These are phyloP conservation scores for Inonotus obliquus DNA, from an alignment of 1,284 basidiomycete genomes.

Conservation along the genomic window DNA sequence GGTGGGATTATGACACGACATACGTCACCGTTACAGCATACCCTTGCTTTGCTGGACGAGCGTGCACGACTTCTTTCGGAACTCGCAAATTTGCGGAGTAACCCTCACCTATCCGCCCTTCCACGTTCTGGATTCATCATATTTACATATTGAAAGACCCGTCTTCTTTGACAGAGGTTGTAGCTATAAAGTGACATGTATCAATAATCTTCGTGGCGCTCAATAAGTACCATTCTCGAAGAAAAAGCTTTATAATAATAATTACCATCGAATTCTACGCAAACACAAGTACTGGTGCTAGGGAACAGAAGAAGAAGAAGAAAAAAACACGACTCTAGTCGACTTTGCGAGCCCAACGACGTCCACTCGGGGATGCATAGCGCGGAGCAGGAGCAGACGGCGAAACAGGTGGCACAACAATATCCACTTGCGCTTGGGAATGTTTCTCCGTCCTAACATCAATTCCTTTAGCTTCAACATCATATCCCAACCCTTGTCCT, in stretches of 20 bases:
- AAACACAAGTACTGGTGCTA: too few relatives aligned
- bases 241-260: neutral
- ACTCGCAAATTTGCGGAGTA: slow-evolving; percentile 34
- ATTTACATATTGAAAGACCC: too few relatives aligned
- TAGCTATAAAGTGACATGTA: too few relatives aligned
- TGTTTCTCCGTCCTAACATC: slow-evolving; percentile 8
- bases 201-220: neutral
- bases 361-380: slow-evolving; percentile 13
- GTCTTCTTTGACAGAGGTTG: too few relatives aligned
- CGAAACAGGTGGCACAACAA: slow-evolving; percentile 20
- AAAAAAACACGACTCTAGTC: slow-evolving; percentile 14
- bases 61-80: slow-evolving; percentile 44
- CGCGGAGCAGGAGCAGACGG: slow-evolving; percentile 1
- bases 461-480: slow-evolving; percentile 31
- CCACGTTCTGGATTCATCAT: too few relatives aligned
- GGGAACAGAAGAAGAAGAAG: too few relatives aligned
- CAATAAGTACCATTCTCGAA: too few relatives aligned
- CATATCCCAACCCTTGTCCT: slow-evolving; percentile 25
- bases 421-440: slow-evolving; percentile 15
- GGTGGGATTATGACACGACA: slow-evolving; percentile 29
- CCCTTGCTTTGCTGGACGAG: slow-evolving; percentile 45
- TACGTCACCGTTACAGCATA: slow-evolving; percentile 38
- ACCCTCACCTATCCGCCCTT: neutral
- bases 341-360: slow-evolving; percentile 24
- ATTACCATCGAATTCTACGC: neutral